Evolutionary conservation across 352 stramenopile genomes (phyloP).

Genomic region (Globisporangium mamillatum): DNA sequence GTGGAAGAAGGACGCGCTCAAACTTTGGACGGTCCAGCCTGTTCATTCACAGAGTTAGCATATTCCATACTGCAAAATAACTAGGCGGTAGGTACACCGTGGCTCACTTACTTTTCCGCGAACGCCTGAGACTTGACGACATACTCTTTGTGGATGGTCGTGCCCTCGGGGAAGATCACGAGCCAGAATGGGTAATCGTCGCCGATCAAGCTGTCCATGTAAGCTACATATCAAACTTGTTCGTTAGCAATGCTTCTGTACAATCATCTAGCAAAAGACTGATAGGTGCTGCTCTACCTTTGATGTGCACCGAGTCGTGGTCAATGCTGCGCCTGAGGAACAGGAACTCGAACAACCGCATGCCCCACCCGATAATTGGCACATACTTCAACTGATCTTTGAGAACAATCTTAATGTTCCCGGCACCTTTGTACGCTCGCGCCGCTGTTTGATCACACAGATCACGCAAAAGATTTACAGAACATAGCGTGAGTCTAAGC

Average conservation of each 20-base stretch:
- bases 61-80: not conserved
- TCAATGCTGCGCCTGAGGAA: constrained; percentile 86
- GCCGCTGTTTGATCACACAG: constrained; percentile 33
- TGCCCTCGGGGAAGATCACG: constrained; percentile 89
- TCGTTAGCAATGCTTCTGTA: not conserved
- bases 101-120: constrained; percentile 66
- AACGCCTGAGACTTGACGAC: constrained; percentile 90
- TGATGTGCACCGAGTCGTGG: constrained; percentile 63
- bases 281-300: constrained; percentile 22
- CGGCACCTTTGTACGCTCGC: constrained; percentile 49
- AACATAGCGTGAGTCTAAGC: not conserved
- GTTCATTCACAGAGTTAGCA: not conserved
- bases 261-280: not conserved
- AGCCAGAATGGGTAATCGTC: constrained; percentile 89
- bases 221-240: constrained; percentile 24
- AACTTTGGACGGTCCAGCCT: constrained; percentile 80
- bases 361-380: constrained; percentile 87
- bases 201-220: constrained; percentile 71
- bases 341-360: constrained; percentile 90
- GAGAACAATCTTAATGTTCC: constrained; percentile 91
- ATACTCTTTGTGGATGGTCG: constrained; percentile 87
- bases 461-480: not conserved
- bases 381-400: constrained; percentile 90
- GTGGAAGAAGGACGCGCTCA: constrained; percentile 89
- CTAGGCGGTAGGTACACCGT: not conserved